Conservation (phyloP, 257 asterid species). For the Prunella vulgaris region DNA sequence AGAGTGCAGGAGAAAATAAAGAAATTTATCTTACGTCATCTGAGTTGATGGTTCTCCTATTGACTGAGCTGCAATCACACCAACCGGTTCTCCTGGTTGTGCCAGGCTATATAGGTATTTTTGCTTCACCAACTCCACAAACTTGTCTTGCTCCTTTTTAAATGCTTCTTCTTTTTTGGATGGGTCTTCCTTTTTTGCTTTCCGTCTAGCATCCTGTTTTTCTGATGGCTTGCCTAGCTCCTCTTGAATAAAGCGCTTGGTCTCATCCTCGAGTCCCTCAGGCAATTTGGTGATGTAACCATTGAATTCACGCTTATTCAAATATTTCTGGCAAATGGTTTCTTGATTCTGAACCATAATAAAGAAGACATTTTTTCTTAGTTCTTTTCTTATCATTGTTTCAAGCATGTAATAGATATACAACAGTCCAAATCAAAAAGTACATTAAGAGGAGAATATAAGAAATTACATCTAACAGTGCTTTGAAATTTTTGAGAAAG, state of each 20-base stretch:
- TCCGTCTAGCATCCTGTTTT: slow-evolving; percentile 9
- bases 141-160: slow-evolving; percentile 34
- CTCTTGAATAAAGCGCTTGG: slow-evolving; percentile 32
- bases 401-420: slow-evolving; percentile 11
- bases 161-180: slow-evolving; percentile 22
- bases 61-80: slow-evolving; percentile 97
- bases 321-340: slow-evolving; percentile 52
- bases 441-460: slow-evolving; percentile 17
- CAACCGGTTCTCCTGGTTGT: slow-evolving; percentile 92
- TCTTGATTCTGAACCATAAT: slow-evolving; percentile 67
- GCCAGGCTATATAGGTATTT: slow-evolving; percentile 88
- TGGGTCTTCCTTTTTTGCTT: slow-evolving; percentile 17
- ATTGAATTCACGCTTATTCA: slow-evolving; percentile 41
- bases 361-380: slow-evolving; percentile 3
- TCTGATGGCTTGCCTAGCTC: slow-evolving; percentile 18
- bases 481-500: slow-evolving; percentile 78
- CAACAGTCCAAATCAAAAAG: neutral
- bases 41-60: slow-evolving; percentile 99
- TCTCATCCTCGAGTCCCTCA: slow-evolving; percentile 66
- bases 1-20: neutral
- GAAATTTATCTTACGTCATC: slow-evolving; percentile 75
- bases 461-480: slow-evolving; percentile 64
- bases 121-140: slow-evolving; percentile 64
- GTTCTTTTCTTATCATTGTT: neutral
- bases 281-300: slow-evolving; percentile 69